Evolutionary conservation across 768 basidiomycete species (phyloP).

Genomic region (Lepiota venenata): DNA sequence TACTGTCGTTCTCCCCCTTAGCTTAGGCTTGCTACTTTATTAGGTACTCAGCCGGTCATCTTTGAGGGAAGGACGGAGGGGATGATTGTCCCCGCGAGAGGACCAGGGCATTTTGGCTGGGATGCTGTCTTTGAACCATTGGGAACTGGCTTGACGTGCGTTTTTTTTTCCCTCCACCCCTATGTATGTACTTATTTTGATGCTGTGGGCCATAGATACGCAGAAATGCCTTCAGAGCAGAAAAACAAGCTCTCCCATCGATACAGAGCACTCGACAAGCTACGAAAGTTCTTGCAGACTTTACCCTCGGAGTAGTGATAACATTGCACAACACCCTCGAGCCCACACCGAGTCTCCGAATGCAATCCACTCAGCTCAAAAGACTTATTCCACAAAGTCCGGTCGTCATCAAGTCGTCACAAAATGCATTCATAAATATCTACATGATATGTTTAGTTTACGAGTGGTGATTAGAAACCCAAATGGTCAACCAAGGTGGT

Average conservation of each 20-base stretch:
- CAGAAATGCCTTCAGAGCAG: constrained; percentile 65
- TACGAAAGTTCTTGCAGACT: constrained; percentile 47
- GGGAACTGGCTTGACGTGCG: constrained; percentile 75
- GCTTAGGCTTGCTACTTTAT: not conserved
- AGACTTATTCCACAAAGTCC: too few species aligned
- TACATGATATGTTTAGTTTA: not conserved
- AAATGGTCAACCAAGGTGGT: too few species aligned
- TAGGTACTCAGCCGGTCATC: constrained; percentile 63
- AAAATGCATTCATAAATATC: not conserved
- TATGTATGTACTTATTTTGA: constrained; percentile 8
- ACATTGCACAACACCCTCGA: too few species aligned
- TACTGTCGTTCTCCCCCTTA: not conserved
- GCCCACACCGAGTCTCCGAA: too few species aligned
- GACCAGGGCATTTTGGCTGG: constrained; percentile 84
- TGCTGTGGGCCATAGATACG: constrained; percentile 58
- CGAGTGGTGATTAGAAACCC: not conserved
- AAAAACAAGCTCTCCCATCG: constrained; percentile 78
- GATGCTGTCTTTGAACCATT: constrained; percentile 83
- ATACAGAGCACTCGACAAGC: constrained; percentile 67
- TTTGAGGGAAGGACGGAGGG: constrained; percentile 88
- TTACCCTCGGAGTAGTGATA: not conserved
- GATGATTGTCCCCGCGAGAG: constrained; percentile 82
- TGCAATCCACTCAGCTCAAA: too few species aligned
- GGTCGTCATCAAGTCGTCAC: not conserved
- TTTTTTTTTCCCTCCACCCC: not conserved